A percentile compares a stretch with the other conserved stretches of the same genome.
Conservation (phyloP, 805 yeast species). For the Nakazawaea peltata region DNA sequence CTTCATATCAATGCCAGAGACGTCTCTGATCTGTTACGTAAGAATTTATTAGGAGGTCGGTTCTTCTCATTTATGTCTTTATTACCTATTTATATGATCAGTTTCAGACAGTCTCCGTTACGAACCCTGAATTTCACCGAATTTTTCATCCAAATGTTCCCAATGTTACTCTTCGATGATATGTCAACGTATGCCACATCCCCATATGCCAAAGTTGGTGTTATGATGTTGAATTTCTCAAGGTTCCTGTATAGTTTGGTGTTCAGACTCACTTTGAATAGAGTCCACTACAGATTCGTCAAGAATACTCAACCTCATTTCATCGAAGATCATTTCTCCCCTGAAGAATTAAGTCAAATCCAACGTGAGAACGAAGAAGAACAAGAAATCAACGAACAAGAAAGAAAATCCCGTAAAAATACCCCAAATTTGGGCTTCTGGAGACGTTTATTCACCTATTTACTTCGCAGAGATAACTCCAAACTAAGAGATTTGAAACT, state of each 20-base stretch:
- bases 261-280: constrained; percentile 20
- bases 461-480: constrained; percentile 1
- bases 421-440: too few relatives aligned
- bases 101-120: constrained; percentile 15
- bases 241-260: constrained; percentile 13
- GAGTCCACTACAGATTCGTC: constrained; percentile 27
- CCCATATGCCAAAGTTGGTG: constrained; percentile 1
- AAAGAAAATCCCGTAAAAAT: neutral
- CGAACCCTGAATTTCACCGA: constrained; percentile 10
- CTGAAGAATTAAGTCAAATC: constrained; percentile 22
- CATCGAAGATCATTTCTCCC: constrained; percentile 23
- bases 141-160: constrained; percentile 16
- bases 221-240: constrained; percentile 3
- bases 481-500: constrained; percentile 11
- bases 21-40: constrained; percentile 14
- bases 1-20: constrained; percentile 17
- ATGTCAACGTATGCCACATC: neutral
- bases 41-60: constrained; percentile 14
- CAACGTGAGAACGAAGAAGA: constrained; percentile 23
- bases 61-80: constrained; percentile 18
- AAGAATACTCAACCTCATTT: constrained; percentile 25
- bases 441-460: constrained; percentile 1
- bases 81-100: constrained; percentile 22
- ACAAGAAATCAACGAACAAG: constrained; percentile 10
- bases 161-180: constrained; percentile 13